These are phyloP conservation scores for Aureobasidium mangrovei DNA, from an alignment of 2,329 filamentous ascomycete species.

Conservation along the genomic window DNA sequence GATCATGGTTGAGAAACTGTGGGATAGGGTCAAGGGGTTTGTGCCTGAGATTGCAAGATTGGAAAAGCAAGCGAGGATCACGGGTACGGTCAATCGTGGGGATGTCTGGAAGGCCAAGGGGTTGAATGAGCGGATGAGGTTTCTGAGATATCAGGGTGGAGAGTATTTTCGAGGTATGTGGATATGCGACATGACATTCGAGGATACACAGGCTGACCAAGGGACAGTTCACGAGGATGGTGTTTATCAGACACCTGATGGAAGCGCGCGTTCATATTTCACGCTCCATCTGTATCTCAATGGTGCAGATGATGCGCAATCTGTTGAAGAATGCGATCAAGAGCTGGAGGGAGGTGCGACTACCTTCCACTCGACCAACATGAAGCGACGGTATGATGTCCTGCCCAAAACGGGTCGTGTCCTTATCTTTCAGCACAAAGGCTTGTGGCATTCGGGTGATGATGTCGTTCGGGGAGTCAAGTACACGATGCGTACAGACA, in stretches of 20 bases:
- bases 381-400: slow-evolving; percentile 33
- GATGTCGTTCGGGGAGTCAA: slow-evolving; percentile 46
- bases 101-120: slow-evolving; percentile 38
- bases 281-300: slow-evolving; percentile 51
- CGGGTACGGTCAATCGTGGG: slow-evolving; percentile 36
- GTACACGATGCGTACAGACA: slow-evolving; percentile 47
- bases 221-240: slow-evolving; percentile 57
- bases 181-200: background rate
- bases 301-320: slow-evolving; percentile 25
- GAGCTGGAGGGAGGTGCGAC: slow-evolving; percentile 46
- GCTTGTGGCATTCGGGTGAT: slow-evolving; percentile 46
- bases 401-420: slow-evolving; percentile 44
- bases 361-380: slow-evolving; percentile 37
- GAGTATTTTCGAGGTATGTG: slow-evolving; percentile 57
- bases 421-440: slow-evolving; percentile 48
- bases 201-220: background rate
- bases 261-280: slow-evolving; percentile 42
- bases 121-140: slow-evolving; percentile 66
- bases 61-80: slow-evolving; percentile 32
- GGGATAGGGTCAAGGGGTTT: slow-evolving; percentile 46
- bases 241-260: slow-evolving; percentile 49
- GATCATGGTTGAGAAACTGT: slow-evolving; percentile 54
- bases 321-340: background rate
- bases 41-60: slow-evolving; percentile 38
- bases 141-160: slow-evolving; percentile 61